A percentile compares a stretch with the other conserved stretches of the same genome.
Evolutionary conservation across 1,284 basidiomycete species (phyloP).

Genomic region (Rhizoctonia solani): DNA sequence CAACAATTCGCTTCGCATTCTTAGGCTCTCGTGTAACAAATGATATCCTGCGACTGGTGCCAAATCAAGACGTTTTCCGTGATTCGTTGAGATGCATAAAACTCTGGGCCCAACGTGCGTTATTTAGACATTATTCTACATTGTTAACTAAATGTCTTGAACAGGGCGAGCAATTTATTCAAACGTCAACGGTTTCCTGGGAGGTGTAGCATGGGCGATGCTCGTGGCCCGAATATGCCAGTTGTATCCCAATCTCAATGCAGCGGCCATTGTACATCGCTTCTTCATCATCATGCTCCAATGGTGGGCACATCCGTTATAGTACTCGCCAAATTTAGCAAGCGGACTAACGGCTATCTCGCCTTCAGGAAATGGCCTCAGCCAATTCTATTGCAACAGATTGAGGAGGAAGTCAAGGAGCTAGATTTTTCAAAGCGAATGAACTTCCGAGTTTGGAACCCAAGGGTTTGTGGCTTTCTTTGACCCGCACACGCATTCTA

Average conservation of each 20-base stretch:
- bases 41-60: conserved; percentile 93
- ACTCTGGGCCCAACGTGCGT: conserved; percentile 93
- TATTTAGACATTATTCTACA: not conserved
- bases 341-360: not conserved
- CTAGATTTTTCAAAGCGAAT: conserved; percentile 55
- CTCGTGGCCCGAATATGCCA: conserved; percentile 98
- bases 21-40: conserved; percentile 94
- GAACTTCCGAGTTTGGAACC: conserved; percentile 97
- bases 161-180: conserved; percentile 94
- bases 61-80: conserved; percentile 92
- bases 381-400: conserved; percentile 93
- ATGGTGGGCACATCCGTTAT: conserved; percentile 62
- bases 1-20: conserved; percentile 27
- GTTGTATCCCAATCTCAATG: conserved; percentile 92
- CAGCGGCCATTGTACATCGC: conserved; percentile 93
- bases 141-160: not conserved
- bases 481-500: not conserved
- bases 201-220: conserved; percentile 99
- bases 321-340: not conserved
- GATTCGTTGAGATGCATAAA: conserved; percentile 95
- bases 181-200: conserved; percentile 97
- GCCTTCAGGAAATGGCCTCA: conserved; percentile 89
- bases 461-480: conserved; percentile 65
- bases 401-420: conserved; percentile 73
- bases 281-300: conserved; percentile 98